A percentile compares a stretch with the other conserved stretches of the same genome.
Conservation (phyloP, 2,329 filamentous ascomycete genomes). For the Decorospora gaudefroyi region DNA sequence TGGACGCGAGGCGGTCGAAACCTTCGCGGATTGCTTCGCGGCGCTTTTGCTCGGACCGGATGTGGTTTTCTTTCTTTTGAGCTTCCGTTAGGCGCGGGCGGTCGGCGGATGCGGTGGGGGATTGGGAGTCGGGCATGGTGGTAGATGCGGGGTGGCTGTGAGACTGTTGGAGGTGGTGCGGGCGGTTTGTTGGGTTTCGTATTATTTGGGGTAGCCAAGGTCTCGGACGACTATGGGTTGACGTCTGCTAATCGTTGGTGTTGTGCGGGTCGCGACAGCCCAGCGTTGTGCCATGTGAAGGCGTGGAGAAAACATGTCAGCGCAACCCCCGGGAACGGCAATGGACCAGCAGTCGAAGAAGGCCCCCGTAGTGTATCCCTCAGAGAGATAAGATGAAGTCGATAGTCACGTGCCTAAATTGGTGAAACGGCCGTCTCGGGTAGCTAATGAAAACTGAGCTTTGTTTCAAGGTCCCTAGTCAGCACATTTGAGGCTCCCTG, state of each 20-base stretch:
- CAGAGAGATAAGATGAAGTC: too few species aligned
- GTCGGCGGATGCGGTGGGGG: constrained; percentile 48
- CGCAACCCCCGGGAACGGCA: too few species aligned
- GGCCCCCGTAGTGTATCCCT: too few species aligned
- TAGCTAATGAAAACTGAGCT: constrained; percentile 12
- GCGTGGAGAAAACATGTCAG: too few species aligned
- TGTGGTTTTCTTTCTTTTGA: constrained; percentile 76
- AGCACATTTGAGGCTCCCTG: constrained; percentile 10
- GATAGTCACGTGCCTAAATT: too few species aligned
- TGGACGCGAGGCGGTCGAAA: constrained; percentile 77
- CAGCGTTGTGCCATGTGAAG: too few species aligned
- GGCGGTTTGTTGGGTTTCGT: neutral
- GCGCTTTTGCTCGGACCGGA: constrained; percentile 68
- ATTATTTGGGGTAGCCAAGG: neutral
- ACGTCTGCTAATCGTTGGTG: too few species aligned
- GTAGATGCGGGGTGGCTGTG: constrained; percentile 2
- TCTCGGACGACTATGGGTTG: too few species aligned
- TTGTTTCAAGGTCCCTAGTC: constrained; percentile 10
- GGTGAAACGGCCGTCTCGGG: neutral
- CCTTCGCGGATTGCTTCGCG: constrained; percentile 77
- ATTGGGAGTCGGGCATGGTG: constrained; percentile 35
- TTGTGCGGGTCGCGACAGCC: too few species aligned
- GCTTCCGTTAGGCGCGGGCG: constrained; percentile 69
- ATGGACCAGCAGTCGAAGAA: too few species aligned
- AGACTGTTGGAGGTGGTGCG: constrained; percentile 3